Conservation (phyloP, 176 grass and related monocot species). For the Oryza nivara region DNA sequence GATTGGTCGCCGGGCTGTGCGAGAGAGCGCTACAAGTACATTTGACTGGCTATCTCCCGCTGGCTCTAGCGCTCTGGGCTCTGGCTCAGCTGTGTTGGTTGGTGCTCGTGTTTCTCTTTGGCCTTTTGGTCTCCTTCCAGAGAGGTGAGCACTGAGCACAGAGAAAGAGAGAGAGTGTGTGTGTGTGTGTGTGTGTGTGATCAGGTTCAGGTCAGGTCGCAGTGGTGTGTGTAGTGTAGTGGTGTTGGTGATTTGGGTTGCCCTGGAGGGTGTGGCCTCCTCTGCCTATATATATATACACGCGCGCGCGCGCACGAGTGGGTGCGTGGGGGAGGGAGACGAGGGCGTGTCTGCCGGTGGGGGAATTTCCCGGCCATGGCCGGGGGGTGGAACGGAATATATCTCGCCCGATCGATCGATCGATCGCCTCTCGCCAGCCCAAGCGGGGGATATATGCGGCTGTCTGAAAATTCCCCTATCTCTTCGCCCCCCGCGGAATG, state of each 20-base stretch:
- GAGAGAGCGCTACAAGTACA: slow-evolving; percentile 49
- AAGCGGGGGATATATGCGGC: slow-evolving; percentile 26
- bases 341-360: slow-evolving; percentile 34
- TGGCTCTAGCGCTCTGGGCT: background rate
- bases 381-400: background rate
- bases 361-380: background rate
- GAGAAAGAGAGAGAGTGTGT: background rate
- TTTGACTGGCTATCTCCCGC: slow-evolving; percentile 31
- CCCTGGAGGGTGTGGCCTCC: background rate
- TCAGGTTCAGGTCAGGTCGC: background rate
- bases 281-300: slow-evolving; percentile 49
- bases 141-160: slow-evolving; percentile 30
- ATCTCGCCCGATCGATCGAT: background rate
- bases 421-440: too few relatives aligned
- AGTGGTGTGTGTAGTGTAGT: slow-evolving; percentile 8
- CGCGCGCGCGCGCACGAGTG: background rate
- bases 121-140: slow-evolving; percentile 56
- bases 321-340: background rate
- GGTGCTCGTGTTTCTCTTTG: slow-evolving; percentile 17
- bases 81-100: slow-evolving; percentile 6
- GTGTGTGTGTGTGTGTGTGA: background rate
- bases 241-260: slow-evolving; percentile 17
- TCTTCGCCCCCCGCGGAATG: slow-evolving; percentile 9
- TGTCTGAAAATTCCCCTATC: slow-evolving; percentile 42
- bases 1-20: slow-evolving; percentile 30